phyloP scores from a whole-genome alignment of 2,329 filamentous ascomycete species.

The Diaporthe australafricana region DNA sequence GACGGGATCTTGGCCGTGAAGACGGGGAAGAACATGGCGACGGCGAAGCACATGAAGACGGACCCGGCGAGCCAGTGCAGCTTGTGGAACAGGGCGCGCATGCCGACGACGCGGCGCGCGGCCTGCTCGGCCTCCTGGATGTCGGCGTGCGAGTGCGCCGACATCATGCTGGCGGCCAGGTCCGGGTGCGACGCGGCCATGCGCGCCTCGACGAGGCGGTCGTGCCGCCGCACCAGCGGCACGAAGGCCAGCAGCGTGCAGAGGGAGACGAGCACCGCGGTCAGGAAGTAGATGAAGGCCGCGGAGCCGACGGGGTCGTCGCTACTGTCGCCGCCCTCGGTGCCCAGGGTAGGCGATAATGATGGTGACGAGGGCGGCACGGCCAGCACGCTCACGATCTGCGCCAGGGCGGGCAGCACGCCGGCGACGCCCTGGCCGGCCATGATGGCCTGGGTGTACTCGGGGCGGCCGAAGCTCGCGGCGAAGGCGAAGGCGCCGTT shows the following conservation, averaged over 20 bases:
- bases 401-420: conserved; percentile 87
- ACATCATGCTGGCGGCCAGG: conserved; percentile 27
- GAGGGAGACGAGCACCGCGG: conserved; percentile 81
- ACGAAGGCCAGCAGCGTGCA: conserved; percentile 79
- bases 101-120: conserved; percentile 60
- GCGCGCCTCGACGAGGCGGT: conserved; percentile 62
- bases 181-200: conserved; percentile 50
- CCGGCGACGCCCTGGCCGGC: conserved; percentile 92
- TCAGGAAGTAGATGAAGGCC: conserved; percentile 91
- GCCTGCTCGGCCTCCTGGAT: conserved; percentile 65
- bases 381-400: conserved; percentile 84
- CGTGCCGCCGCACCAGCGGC: conserved; percentile 74
- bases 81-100: conserved; percentile 78
- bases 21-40: conserved; percentile 94
- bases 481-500: conserved; percentile 96
- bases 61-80: conserved; percentile 82
- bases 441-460: conserved; percentile 98
- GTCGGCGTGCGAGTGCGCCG: conserved; percentile 59
- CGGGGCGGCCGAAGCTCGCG: conserved; percentile 82
- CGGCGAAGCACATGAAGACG: conserved; percentile 82
- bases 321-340: conserved; percentile 32
- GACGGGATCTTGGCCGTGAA: conserved; percentile 79
- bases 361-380: conserved; percentile 55
- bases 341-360: conserved; percentile 3
- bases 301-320: conserved; percentile 66